A percentile compares a stretch with the other conserved stretches of the same genome.
Evolutionary conservation across 768 basidiomycete species (phyloP).

Genomic region (Trametes villosa): DNA sequence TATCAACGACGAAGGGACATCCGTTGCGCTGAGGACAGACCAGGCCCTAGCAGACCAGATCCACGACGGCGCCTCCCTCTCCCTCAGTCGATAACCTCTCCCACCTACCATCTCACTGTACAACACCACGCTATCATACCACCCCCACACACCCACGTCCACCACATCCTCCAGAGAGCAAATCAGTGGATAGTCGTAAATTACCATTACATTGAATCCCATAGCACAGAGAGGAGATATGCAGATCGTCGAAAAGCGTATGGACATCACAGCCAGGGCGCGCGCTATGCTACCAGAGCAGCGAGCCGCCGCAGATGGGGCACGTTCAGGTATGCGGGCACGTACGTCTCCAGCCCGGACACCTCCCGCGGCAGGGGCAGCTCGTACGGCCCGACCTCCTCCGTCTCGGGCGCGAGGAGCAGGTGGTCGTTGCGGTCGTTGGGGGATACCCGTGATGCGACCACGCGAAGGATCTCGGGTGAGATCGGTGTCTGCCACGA

Average conservation of each 20-base stretch:
- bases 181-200: conserved; percentile 22
- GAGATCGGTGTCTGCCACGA: conserved; percentile 85
- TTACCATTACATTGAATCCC: conserved; percentile 27
- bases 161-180: conserved; percentile 1
- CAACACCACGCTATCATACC: not conserved
- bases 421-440: conserved; percentile 98
- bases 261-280: conserved; percentile 11
- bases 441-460: conserved; percentile 92
- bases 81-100: conserved; percentile 10
- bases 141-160: not conserved
- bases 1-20: conserved; percentile 28
- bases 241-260: conserved; percentile 23
- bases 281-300: conserved; percentile 73
- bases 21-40: conserved; percentile 51
- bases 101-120: no score
- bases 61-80: conserved; percentile 50
- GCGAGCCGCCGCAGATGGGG: conserved; percentile 88
- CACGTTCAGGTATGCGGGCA: conserved; percentile 89
- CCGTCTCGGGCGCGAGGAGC: conserved; percentile 92
- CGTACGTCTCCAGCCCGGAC: conserved; percentile 94
- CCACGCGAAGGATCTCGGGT: conserved; percentile 94
- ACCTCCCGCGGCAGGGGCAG: conserved; percentile 93
- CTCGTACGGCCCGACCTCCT: conserved; percentile 96
- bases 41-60: conserved; percentile 51
- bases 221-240: conserved; percentile 25